These are phyloP conservation scores for Xanthoparmelia taractica DNA, from an alignment of 495 filamentous ascomycete species.

Conservation along the genomic window DNA sequence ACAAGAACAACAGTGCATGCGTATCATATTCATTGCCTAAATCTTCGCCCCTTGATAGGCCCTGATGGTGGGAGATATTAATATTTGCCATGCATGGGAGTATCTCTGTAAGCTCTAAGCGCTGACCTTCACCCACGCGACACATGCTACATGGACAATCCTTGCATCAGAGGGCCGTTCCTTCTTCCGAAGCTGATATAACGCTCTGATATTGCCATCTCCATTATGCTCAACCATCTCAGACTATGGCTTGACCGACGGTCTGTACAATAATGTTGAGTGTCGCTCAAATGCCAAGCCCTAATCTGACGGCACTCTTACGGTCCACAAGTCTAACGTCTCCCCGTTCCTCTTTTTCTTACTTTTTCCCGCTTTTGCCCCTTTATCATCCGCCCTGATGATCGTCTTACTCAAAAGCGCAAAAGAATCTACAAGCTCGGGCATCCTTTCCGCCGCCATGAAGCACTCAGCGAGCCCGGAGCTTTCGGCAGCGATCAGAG, in stretches of 20 bases:
- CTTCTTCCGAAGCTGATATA: background rate
- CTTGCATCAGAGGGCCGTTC: background rate
- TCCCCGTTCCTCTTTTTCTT: constrained; percentile 44
- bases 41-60: background rate
- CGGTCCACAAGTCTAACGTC: constrained; percentile 41
- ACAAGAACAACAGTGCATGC: background rate
- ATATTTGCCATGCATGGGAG: background rate
- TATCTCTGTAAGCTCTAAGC: background rate
- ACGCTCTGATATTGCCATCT: background rate
- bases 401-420: constrained; percentile 67
- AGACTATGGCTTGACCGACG: background rate
- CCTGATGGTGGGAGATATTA: background rate
- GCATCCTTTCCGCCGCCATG: constrained; percentile 57
- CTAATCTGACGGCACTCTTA: constrained; percentile 6
- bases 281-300: background rate
- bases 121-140: background rate
- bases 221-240: no score
- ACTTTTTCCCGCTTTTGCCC: constrained; percentile 34
- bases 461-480: constrained; percentile 61
- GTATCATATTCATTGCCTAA: background rate
- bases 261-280: background rate
- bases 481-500: constrained; percentile 54
- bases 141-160: background rate
- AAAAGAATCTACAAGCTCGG: constrained; percentile 67
- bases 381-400: constrained; percentile 51